phyloP scores from a whole-genome alignment of 108 stramenopile species.

The Nitzschia sp. region DNA sequence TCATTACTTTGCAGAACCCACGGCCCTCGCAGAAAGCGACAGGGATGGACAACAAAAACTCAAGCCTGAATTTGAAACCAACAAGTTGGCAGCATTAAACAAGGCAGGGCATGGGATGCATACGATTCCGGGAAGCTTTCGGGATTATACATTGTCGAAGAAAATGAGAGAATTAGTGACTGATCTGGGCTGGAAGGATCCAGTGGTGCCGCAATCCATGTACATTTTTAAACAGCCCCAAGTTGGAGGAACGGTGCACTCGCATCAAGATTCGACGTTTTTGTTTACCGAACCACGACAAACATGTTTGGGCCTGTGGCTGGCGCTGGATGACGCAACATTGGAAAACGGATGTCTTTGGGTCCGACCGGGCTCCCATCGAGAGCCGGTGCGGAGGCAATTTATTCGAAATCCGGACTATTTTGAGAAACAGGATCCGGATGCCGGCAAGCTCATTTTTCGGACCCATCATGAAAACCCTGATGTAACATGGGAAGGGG shows the following conservation, averaged over 20 bases:
- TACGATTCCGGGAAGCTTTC: slow-evolving; percentile 60
- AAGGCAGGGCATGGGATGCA: slow-evolving; percentile 94
- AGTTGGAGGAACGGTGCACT: slow-evolving; percentile 85
- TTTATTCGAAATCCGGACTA: slow-evolving; percentile 76
- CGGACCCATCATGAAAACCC: slow-evolving; percentile 25
- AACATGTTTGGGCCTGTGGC: slow-evolving; percentile 91
- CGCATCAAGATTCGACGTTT: slow-evolving; percentile 95
- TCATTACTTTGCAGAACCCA: slow-evolving; percentile 88
- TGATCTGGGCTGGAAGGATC: slow-evolving; percentile 83
- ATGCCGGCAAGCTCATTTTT: slow-evolving; percentile 46
- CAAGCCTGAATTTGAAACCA: slow-evolving; percentile 33
- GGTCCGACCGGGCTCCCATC: slow-evolving; percentile 87
- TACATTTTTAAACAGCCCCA: slow-evolving; percentile 93
- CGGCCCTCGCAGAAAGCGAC: slow-evolving; percentile 32
- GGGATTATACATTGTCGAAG: slow-evolving; percentile 51
- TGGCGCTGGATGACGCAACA: slow-evolving; percentile 91
- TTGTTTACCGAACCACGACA: slow-evolving; percentile 86
- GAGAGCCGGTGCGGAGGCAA: slow-evolving; percentile 70
- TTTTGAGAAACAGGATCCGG: slow-evolving; percentile 7
- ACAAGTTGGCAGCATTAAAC: slow-evolving; percentile 82
- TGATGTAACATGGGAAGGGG: slow-evolving; percentile 68
- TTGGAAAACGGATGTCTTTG: slow-evolving; percentile 93
- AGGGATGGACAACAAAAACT: slow-evolving; percentile 11
- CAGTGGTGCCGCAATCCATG: slow-evolving; percentile 91
- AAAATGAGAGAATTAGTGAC: slow-evolving; percentile 58